Percentiles rank a stretch among this genome's conserved stretches.
Evolutionary conservation across 805 yeast species (phyloP).

Genomic region (Pichia exigua): DNA sequence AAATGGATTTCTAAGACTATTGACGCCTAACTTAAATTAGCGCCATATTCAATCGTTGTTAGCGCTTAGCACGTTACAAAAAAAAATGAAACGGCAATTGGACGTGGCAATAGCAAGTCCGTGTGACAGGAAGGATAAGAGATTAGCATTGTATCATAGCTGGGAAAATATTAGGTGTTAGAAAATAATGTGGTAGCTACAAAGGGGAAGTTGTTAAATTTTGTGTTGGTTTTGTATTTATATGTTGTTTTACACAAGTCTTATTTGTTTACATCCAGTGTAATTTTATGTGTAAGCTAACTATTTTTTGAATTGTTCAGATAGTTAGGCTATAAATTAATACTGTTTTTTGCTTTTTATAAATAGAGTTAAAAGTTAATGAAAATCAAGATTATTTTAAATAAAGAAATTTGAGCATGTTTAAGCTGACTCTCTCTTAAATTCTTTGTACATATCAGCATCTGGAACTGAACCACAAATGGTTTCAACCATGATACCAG

Average conservation of each 20-base stretch:
- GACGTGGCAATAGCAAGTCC: no score
- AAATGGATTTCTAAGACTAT: no score
- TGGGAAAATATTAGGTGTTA: no score
- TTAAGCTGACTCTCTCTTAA: conserved; percentile 57
- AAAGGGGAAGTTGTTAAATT: no score
- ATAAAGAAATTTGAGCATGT: not conserved
- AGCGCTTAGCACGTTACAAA: no score
- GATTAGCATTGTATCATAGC: no score
- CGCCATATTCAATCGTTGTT: no score
- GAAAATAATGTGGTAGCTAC: no score
- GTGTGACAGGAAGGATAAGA: no score
- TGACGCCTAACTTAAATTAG: no score
- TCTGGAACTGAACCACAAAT: conserved; percentile 90
- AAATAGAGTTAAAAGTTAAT: not conserved
- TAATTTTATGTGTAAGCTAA: not conserved
- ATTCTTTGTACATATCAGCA: conserved; percentile 91
- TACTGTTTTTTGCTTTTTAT: not conserved
- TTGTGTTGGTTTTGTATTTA: no score
- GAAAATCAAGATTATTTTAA: not conserved
- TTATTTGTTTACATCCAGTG: not conserved
- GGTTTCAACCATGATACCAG: conserved; percentile 97
- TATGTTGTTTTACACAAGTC: not conserved
- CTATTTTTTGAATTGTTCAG: not conserved
- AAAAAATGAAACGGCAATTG: no score
- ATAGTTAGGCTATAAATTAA: not conserved